Conservation (phyloP, 192 early-diverging fungal genomes). For the Lobosporangium transversale region DNA sequence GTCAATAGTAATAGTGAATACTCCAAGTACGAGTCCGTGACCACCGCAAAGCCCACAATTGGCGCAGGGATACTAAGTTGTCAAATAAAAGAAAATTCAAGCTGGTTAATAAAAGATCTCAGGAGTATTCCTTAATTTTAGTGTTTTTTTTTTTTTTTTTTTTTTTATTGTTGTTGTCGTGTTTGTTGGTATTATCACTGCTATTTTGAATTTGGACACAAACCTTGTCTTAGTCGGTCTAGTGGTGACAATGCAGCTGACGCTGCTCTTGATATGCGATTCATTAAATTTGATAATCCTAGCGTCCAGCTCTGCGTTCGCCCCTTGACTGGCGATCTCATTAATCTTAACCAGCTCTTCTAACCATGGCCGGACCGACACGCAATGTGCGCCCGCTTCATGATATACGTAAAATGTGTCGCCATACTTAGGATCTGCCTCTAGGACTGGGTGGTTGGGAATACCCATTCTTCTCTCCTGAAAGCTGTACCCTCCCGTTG, state of each 20-base stretch:
- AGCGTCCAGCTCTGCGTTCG: constrained; percentile 10
- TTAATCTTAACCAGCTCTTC: constrained; percentile 44
- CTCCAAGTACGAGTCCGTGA: constrained; percentile 76
- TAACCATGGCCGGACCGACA: constrained; percentile 69
- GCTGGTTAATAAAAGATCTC: too few relatives aligned
- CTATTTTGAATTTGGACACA: constrained; percentile 9
- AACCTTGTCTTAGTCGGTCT: constrained; percentile 40
- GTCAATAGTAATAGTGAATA: constrained; percentile 73
- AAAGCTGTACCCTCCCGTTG: constrained; percentile 16
- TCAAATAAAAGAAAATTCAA: background rate
- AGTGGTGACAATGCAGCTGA: constrained; percentile 27
- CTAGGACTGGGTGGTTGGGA: constrained; percentile 60
- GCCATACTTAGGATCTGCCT: constrained; percentile 67
- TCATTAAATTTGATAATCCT: constrained; percentile 18
- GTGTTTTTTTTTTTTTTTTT: constrained; percentile 8
- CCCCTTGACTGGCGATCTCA: constrained; percentile 13
- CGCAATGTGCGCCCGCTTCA: constrained; percentile 71
- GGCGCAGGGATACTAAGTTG: constrained; percentile 56
- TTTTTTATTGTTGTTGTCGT: constrained; percentile 9
- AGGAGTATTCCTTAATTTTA: too few relatives aligned
- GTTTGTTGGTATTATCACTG: too few relatives aligned
- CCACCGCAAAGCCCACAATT: constrained; percentile 67
- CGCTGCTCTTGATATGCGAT: constrained; percentile 24
- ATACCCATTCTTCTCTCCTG: constrained; percentile 55
- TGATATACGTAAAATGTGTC: constrained; percentile 78